Evolutionary conservation across 2,329 filamentous ascomycete genomes (phyloP), one percentile per base, ranked within the genome.

Genomic region (Fusarium multiceps): DNA sequence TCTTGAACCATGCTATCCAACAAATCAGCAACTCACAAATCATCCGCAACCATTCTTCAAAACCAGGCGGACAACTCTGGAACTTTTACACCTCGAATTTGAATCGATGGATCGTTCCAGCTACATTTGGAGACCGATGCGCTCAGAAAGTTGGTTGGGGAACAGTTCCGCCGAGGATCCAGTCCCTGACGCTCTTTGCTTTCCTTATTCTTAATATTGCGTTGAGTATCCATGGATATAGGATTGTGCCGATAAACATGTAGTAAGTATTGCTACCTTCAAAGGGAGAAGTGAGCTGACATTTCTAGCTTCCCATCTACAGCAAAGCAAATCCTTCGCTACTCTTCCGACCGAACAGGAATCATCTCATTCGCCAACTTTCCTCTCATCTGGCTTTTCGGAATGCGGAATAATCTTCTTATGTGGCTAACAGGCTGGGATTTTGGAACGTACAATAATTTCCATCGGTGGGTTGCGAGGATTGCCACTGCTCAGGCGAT

Each of bases 391-490:
- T 92, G 89, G 89, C 77, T 92, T 0, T 92, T 92, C 68, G 87
- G 86, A 1, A 87, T 88, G 74, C 82, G 90, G 12, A 93, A 92
- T 66, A 91, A 92, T 54, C 73, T 89, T 0, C 82, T 92, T 18
- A 80, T 91, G 57, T 90, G 88, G 88, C 75, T 89, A 1, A 92
- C 90, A 0, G 90, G 90, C 0, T 92, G 90, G 89, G 88, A 87
- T 13, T 92, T 90, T 75, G 84, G 84, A 3, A 89, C 88, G 0
- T 92, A 88, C 72, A 92, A 88, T 69, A 84, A 88, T 42, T 91
- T 92, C 55, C 90, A 92, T 76, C 86, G 90, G 1, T 89, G 89
- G 83, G 82, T 90, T 6, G 90, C 90, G 0, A 82, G 90, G 20
- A 82, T 91, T 4, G 84, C 88, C 8, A 89, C 89, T 0, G 59